A percentile compares a stretch with the other conserved stretches of the same genome.
Evolutionary conservation across 805 yeast genomes (phyloP).

Genomic region (Sugiyamaella smithiae): DNA sequence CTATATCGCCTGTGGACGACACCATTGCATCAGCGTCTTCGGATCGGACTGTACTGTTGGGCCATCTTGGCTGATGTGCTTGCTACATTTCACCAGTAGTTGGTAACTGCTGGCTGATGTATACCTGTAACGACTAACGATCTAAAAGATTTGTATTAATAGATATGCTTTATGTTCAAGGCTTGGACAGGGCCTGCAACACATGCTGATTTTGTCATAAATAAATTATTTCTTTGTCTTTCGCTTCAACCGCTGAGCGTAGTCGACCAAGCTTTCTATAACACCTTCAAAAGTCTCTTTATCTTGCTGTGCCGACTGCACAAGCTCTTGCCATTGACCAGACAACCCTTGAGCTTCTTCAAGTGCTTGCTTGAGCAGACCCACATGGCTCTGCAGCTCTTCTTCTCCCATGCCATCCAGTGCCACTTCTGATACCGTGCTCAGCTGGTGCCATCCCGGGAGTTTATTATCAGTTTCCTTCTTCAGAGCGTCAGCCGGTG

Average conservation of each 20-base stretch:
- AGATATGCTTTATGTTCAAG: neutral
- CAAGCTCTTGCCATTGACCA: conserved; percentile 52
- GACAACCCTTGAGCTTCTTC: conserved; percentile 39
- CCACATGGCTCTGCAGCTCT: conserved; percentile 41
- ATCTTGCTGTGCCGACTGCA: conserved; percentile 53
- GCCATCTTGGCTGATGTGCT: conserved; percentile 6
- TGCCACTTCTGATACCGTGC: conserved; percentile 37
- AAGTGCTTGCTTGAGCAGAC: conserved; percentile 36
- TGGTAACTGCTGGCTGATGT: no score
- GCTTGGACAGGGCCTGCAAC: no score
- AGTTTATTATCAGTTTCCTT: conserved; percentile 24
- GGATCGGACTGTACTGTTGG: conserved; percentile 54
- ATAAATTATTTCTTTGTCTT: conserved; percentile 36
- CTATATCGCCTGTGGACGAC: conserved; percentile 44
- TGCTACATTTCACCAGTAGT: no score
- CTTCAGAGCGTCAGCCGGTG: conserved; percentile 16
- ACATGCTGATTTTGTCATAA: no score
- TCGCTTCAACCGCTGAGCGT: conserved; percentile 71
- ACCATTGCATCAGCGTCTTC: conserved; percentile 49
- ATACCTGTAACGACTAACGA: no score
- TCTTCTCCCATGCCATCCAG: conserved; percentile 35
- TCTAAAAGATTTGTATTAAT: no score
- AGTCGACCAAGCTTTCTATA: conserved; percentile 86
- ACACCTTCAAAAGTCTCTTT: conserved; percentile 79
- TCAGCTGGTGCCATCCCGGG: conserved; percentile 33